Evolutionary conservation across 108 stramenopile species (phyloP).

Genomic region (Stephanodiscus triporus): DNA sequence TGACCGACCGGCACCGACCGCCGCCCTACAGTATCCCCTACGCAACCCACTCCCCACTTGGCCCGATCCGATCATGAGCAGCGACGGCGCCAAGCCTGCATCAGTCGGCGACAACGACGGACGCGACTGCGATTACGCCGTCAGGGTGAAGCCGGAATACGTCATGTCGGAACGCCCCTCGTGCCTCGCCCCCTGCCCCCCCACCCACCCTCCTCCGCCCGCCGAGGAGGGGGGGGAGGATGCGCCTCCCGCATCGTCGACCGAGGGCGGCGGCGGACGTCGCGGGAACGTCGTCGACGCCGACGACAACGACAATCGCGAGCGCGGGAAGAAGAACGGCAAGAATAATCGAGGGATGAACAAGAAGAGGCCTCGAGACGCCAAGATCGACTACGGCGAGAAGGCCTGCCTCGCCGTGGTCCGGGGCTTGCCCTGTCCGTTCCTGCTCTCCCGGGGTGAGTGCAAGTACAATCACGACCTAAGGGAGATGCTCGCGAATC

Average conservation of each 20-base stretch:
- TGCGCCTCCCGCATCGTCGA: not conserved
- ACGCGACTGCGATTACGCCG: not conserved
- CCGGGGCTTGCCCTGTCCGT: conserved; percentile 62
- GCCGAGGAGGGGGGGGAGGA: too few relatives aligned
- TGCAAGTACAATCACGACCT: conserved; percentile 90
- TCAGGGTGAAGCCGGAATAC: conserved; percentile 1
- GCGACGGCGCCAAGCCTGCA: too few relatives aligned
- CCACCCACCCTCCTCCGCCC: too few relatives aligned
- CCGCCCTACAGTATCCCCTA: too few relatives aligned
- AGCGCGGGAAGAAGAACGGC: conserved; percentile 19
- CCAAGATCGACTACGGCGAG: conserved; percentile 41
- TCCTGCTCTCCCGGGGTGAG: conserved; percentile 27
- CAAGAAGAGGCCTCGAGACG: conserved; percentile 86
- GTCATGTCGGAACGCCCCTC: not conserved
- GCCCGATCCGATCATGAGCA: too few relatives aligned
- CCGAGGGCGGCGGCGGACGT: not conserved
- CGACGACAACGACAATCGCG: not conserved
- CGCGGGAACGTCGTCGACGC: not conserved
- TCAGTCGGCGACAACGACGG: not conserved
- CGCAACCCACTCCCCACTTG: too few relatives aligned
- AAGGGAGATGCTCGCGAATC: conserved; percentile 60
- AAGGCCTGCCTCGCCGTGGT: conserved; percentile 72
- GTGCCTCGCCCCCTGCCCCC: conserved; percentile 1
- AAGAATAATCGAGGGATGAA: conserved; percentile 57
- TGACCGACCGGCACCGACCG: too few relatives aligned